These are phyloP conservation scores for Torulaspora pretoriensis DNA, from an alignment of 1,139 yeast genomes.

Conservation along the genomic window DNA sequence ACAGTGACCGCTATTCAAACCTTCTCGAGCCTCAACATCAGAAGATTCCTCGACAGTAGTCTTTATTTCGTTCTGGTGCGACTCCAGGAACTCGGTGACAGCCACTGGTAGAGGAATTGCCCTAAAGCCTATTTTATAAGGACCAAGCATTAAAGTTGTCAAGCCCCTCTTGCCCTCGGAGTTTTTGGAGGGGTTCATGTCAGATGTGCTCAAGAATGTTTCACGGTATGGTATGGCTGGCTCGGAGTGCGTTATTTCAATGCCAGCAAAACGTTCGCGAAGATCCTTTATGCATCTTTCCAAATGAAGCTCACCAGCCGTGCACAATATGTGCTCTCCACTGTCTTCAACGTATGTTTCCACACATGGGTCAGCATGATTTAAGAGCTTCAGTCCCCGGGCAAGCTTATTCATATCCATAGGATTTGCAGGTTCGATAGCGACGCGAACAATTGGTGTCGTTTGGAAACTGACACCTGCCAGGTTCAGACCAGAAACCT, in stretches of 20 bases:
- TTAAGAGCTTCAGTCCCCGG: conserved; percentile 69
- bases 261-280: conserved; percentile 86
- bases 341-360: conserved; percentile 80
- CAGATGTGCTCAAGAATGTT: conserved; percentile 54
- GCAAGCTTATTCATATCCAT: conserved; percentile 71
- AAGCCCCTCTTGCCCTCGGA: conserved; percentile 43
- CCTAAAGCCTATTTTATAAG: conserved; percentile 44
- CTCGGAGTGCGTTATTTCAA: conserved; percentile 79
- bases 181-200: conserved; percentile 44
- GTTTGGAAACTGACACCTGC: conserved; percentile 64
- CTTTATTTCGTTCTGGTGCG: conserved; percentile 43
- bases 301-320: conserved; percentile 93
- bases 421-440: conserved; percentile 89
- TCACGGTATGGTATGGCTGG: conserved; percentile 96
- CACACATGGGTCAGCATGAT: conserved; percentile 91
- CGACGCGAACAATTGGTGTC: conserved; percentile 89
- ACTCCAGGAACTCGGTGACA: conserved; percentile 48
- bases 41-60: conserved; percentile 28
- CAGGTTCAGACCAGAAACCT: conserved; percentile 58
- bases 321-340: conserved; percentile 86
- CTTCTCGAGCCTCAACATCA: conserved; percentile 23
- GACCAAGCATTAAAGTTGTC: conserved; percentile 45
- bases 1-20: conserved; percentile 34
- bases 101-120: conserved; percentile 56
- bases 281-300: conserved; percentile 88